Evolutionary conservation across 139 green algal genomes (phyloP), one percentile per base, ranked within the genome.

Genomic region (Coccomyxa sp.): DNA sequence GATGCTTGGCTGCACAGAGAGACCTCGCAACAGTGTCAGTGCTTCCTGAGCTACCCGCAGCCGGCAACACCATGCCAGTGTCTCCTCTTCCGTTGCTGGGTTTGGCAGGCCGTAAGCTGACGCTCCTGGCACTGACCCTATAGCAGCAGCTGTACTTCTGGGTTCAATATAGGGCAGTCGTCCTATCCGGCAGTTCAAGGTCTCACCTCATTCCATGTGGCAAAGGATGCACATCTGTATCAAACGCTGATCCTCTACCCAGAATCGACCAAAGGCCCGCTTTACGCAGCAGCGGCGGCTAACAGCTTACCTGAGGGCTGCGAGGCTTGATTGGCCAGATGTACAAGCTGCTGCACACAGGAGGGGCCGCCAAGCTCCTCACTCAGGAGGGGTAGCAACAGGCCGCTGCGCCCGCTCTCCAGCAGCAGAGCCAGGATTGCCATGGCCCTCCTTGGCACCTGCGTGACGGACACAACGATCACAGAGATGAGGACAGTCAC

Each of bases 41-140:
- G 73, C 73, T 29, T 77, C 73, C 39, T 77, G 73, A 39, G 27
- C 73, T 1, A 77, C 14, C 73, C 39, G 73, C 39, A 77, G 73
- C 73, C n/a, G n/a, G 27, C 50, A 64, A 64, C 50, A 64, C 50
- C 22, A 6, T 64, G 27, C 3, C 50, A 64, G 50, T n/a, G n/a
- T n/a, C n/a, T n/a, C n/a, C n/a, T n/a, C n/a, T n/a, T n/a, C n/a
- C n/a, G n/a, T n/a, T n/a, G n/a, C n/a, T n/a, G n/a, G n/a, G n/a
- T n/a, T n/a, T n/a, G n/a, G n/a, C n/a, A n/a, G n/a, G n/a, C n/a
- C n/a, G n/a, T n/a, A n/a, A n/a, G n/a, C n/a, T n/a, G n/a, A n/a
- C n/a, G n/a, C n/a, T n/a, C n/a, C n/a, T n/a, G n/a, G n/a, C n/a
- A n/a, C n/a, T n/a, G n/a, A n/a, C n/a, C n/a, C n/a, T n/a, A n/a